Evolutionary conservation across 768 basidiomycete species (phyloP), one percentile per base, ranked within the genome.

Genomic region (Neoboletus magnificus): DNA sequence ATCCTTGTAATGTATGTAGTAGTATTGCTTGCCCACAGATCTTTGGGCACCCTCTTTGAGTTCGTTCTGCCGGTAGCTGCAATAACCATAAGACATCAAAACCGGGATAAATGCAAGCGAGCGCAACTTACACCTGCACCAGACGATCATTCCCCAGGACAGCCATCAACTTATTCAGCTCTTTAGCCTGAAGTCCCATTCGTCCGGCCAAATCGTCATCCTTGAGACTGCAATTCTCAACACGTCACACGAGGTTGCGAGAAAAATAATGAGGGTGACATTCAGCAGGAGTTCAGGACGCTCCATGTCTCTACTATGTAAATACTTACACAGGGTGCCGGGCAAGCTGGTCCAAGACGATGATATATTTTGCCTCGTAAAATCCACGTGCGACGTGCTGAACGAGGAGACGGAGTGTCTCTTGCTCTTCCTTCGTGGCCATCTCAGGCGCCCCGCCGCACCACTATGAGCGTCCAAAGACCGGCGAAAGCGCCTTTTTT

Each of bases 311-410:
- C 55, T 66, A 68, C 62, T 65, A 48, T 59, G 60, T 56, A 57
- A 61, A 71, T 78, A 90, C 96, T 89, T 83, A 98, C 95, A 94
- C 93, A 61, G 91, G 86, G 74, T 93, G 87, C 60, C 89, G 85
- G 56, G 92, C 85, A 70, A 99, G 84, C 74, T 96, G 91, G 76
- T 98, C 96, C 79, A 98, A 76, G 58, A 98, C 85, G 58, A 98
- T 89, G 63, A 87, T 90, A 71, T 80, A 93, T 65, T 90, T 91
- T 43, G 91, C 79, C 71, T 98, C 97, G 74, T 98, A 99, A 74
- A 99, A 98, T 33, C 89, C 86, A 65, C 96, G 84, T 44, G 88
- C 85, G 68, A 96, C 93, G 76, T 92, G 88, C 70, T 97, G 93
- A 61, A 97, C 91, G 63, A 99, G 86, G 56, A 86, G 82, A 71